Base-by-base conservation (phyloP, 163 green algal species). In the Trebouxiophyceae sp. region DNA sequence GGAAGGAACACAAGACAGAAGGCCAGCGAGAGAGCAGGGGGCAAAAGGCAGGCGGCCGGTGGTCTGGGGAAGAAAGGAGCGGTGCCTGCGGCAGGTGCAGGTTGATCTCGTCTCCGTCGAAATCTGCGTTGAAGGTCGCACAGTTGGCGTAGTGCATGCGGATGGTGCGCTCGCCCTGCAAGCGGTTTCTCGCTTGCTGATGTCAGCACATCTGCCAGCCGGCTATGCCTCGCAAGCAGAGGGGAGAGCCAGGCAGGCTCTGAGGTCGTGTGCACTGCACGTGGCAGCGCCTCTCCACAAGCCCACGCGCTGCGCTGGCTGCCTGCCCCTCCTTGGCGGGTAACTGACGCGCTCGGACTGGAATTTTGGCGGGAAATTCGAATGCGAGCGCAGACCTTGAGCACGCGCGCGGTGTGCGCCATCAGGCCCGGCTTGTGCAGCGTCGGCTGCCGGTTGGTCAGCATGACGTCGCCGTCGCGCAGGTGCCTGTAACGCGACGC, bases 31-130 rank as follows among this genome's bases (percentile, higher is more conserved):
- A n/a, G n/a, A n/a, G n/a, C n/a, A n/a, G n/a, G n/a, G n/a, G n/a
- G n/a, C n/a, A n/a, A n/a, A n/a, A n/a, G n/a, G n/a, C n/a, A n/a
- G n/a, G n/a, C n/a, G n/a, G n/a, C n/a, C n/a, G n/a, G n/a, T n/a
- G n/a, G n/a, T n/a, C n/a, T n/a, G n/a, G n/a, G n/a, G n/a, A n/a
- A n/a, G n/a, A n/a, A n/a, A n/a, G n/a, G n/a, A n/a, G n/a, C n/a
- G n/a, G n/a, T n/a, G n/a, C n/a, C 39, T 95, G 89, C 0, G 94
- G 94, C 54, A 99, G 75, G 69, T 99, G 95, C 65, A 99, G 76
- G 83, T 99, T 99, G 81, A 99, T 99, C 77, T 99, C 95, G 70
- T 99, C 95, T 1, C 95, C 95, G 70, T 99, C 95, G 84, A 99
- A 99, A 73, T 99, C 95, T 4, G 95, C 95, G 78, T 99, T 99